Evolutionary conservation across 257 asterid genomes (phyloP), one percentile per base, ranked within the genome.

Genomic region (Penstemon eatonii): DNA sequence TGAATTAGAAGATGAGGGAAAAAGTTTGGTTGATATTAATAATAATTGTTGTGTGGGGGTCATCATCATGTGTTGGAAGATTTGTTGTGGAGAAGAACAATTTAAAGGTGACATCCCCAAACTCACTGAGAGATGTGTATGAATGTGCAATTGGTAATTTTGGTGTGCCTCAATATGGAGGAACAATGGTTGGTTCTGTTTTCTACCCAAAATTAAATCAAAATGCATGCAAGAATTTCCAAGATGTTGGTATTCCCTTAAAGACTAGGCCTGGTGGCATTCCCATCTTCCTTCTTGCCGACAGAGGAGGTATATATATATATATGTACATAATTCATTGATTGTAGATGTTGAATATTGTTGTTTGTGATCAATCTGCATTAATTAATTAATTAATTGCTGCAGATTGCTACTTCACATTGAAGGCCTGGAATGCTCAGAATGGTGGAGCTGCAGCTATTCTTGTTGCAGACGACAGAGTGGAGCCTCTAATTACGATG

Each of bases 81-180:
- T 93, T 93, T 64, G 96, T 93, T 4, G 99, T 93, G 73, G 99
- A 93, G 85, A 93, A 90, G 87, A 93, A 90, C 63, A 90, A 90
- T 73, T 77, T 93, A 88, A 90, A 80, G 80, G 84, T 93, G 52
- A 83, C 99, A 2, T 84, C 96, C 4, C 99, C 99, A 2, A 86
- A 76, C 7, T 78, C 91, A 1, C 65, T 93, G 56, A 93, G 77
- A 67, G 86, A 73, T 56, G 91, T 84, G 45, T 81, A 90, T 52
- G 97, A 90, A 71, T 85, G 95, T 65, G 97, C 97, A 45, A 93
- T 93, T 78, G 99, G 99, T 82, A 90, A 93, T 82, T 93, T 93
- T 73, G 97, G 99, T 72, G 90, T 93, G 54, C 97, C 99, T 60
- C 84, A 88, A 51, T 93, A 93, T 70, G 99, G 99, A 56, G 99